Conservation (phyloP, 2,329 filamentous ascomycete species). For the Apiospora marii region DNA sequence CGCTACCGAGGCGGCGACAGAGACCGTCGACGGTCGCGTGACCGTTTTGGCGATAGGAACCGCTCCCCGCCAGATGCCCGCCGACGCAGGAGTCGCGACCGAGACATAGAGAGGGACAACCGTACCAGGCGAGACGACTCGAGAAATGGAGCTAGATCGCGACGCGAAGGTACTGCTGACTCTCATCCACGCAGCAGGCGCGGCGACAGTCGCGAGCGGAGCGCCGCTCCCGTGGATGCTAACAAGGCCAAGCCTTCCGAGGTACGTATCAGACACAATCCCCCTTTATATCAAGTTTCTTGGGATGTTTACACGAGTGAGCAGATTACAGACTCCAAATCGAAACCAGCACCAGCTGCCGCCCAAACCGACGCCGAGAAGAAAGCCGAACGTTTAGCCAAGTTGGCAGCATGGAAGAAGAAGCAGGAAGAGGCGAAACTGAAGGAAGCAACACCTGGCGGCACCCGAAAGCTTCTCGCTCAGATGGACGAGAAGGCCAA, state of each 20-base stretch:
- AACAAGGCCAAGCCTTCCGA: conserved; percentile 61
- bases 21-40: conserved; percentile 72
- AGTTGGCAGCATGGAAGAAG: conserved; percentile 90
- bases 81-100: conserved; percentile 70
- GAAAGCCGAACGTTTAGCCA: conserved; percentile 81
- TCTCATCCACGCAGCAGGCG: conserved; percentile 71
- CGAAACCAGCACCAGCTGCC: conserved; percentile 54
- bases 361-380: conserved; percentile 74
- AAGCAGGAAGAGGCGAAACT: conserved; percentile 83
- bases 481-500: conserved; percentile 77
- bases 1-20: conserved; percentile 59
- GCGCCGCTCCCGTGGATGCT: conserved; percentile 58
- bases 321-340: conserved; percentile 60
- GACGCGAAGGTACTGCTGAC: conserved; percentile 76
- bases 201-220: conserved; percentile 66
- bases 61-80: conserved; percentile 56
- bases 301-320: conserved; percentile 36
- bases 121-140: conserved; percentile 77
- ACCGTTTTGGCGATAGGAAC: conserved; percentile 60
- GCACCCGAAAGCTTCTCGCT: conserved; percentile 71
- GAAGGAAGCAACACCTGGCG: conserved; percentile 70
- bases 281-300: not conserved
- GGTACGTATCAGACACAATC: conserved; percentile 51
- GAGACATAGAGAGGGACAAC: conserved; percentile 62
- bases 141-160: conserved; percentile 69